phyloP scores from a whole-genome alignment of 1,284 basidiomycete genomes.

The Exsudoporus floridanus region DNA sequence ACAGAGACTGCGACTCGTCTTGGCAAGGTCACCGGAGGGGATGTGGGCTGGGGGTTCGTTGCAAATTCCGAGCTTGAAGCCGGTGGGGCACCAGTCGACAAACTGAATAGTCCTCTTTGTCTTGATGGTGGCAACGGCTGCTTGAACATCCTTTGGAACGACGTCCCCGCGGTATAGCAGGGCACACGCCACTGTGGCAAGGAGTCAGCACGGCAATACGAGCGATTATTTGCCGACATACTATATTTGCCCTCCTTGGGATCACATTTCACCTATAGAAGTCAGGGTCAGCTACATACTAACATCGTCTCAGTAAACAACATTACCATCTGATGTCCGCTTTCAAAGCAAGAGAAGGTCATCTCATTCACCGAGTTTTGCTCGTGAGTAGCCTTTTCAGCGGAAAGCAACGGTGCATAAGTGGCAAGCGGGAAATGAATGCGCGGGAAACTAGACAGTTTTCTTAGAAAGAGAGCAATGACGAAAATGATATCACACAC shows the following conservation, averaged over 20 bases:
- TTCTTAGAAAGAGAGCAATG: slow-evolving; percentile 1
- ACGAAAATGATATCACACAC: slow-evolving; percentile 44
- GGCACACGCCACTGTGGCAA: slow-evolving; percentile 74
- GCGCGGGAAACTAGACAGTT: slow-evolving; percentile 75
- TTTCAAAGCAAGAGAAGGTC: slow-evolving; percentile 98
- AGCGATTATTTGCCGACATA: slow-evolving; percentile 38
- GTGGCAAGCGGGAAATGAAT: slow-evolving; percentile 99
- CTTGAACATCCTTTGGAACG: slow-evolving; percentile 95
- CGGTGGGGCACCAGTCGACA: slow-evolving; percentile 98
- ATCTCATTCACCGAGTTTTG: slow-evolving; percentile 98
- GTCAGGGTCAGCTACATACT: slow-evolving; percentile 9
- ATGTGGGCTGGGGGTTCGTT: slow-evolving; percentile 92
- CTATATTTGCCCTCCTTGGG: slow-evolving; percentile 97
- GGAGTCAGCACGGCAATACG: neutral
- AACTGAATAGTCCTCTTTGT: slow-evolving; percentile 97
- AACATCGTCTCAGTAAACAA: neutral
- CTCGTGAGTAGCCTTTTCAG: slow-evolving; percentile 88
- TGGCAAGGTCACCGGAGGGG: slow-evolving; percentile 93
- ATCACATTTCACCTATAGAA: slow-evolving; percentile 79
- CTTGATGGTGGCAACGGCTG: slow-evolving; percentile 93
- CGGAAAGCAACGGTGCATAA: slow-evolving; percentile 92
- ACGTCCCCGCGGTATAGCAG: slow-evolving; percentile 94
- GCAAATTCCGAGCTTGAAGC: slow-evolving; percentile 98
- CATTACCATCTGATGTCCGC: slow-evolving; percentile 92
- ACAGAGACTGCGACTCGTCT: slow-evolving; percentile 91